Conservation (phyloP, 768 basidiomycete species). For the Steccherinum ochraceum region DNA sequence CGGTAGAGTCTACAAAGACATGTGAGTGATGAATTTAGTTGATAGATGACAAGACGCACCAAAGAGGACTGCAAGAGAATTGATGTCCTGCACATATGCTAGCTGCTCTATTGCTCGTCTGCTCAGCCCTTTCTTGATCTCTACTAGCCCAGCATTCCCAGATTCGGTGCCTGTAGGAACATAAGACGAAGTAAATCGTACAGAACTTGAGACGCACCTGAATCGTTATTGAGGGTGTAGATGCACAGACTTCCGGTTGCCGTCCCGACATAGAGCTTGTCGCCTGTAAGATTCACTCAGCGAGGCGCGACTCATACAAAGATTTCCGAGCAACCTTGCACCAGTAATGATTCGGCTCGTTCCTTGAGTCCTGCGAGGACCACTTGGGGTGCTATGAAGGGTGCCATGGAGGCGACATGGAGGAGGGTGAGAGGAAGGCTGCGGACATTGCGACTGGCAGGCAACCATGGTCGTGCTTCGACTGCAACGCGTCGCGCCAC, state of each 20-base stretch:
- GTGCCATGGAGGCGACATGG: constrained; percentile 15
- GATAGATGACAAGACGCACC: constrained; percentile 40
- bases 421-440: too few relatives aligned
- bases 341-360: constrained; percentile 37
- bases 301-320: too few relatives aligned
- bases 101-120: constrained; percentile 82
- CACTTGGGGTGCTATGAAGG: constrained; percentile 20
- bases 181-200: constrained; percentile 4
- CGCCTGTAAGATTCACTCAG: constrained; percentile 26
- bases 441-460: too few relatives aligned
- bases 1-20: constrained; percentile 51
- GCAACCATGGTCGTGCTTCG: too few relatives aligned
- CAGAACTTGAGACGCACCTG: constrained; percentile 24
- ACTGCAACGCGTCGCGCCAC: too few relatives aligned
- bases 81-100: constrained; percentile 78
- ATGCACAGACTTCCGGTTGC: constrained; percentile 48
- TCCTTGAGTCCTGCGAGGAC: constrained; percentile 39
- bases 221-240: constrained; percentile 37
- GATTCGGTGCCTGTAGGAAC: too few relatives aligned
- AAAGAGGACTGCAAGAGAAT: constrained; percentile 77
- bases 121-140: constrained; percentile 60
- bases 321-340: constrained; percentile 31
- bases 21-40: background rate
- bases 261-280: constrained; percentile 59
- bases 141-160: constrained; percentile 43